These are phyloP conservation scores for Rhodomyrtus tomentosa DNA, from an alignment of 345 rosid species.

Conservation along the genomic window DNA sequence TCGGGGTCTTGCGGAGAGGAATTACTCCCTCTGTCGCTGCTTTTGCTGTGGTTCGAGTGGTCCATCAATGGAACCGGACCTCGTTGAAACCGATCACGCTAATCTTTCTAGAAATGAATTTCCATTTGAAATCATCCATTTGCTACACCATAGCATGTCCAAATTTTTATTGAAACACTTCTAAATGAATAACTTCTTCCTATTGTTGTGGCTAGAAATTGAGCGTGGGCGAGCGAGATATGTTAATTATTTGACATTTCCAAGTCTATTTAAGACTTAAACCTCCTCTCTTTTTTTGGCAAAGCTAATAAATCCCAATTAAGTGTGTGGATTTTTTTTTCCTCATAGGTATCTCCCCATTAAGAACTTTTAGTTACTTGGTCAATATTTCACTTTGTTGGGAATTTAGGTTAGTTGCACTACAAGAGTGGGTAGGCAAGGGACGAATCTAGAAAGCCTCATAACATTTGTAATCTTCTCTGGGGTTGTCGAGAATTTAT, in stretches of 20 bases:
- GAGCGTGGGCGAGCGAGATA: background rate
- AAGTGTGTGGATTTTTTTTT: background rate
- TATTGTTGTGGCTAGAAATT: background rate
- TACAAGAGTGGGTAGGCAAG: background rate
- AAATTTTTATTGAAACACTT: background rate
- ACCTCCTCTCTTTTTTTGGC: background rate
- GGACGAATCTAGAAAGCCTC: background rate
- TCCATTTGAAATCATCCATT: background rate
- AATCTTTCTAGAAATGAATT: background rate
- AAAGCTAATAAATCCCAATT: background rate
- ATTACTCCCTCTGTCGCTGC: background rate
- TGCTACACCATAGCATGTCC: background rate
- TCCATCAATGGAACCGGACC: conserved; percentile 14
- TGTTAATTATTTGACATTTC: no score
- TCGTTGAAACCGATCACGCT: no score
- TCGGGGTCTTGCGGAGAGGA: conserved; percentile 27
- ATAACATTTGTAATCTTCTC: background rate
- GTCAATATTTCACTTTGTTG: background rate
- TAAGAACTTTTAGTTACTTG: background rate
- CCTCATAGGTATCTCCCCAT: background rate
- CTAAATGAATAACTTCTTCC: background rate
- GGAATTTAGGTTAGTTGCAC: background rate
- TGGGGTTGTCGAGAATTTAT: background rate
- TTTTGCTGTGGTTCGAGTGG: background rate
- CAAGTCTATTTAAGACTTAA: no score